Evolutionary conservation across 306 rosid species (phyloP), one percentile per base, ranked within the genome.

Genomic region (Cotoneaster glaucophyllus): DNA sequence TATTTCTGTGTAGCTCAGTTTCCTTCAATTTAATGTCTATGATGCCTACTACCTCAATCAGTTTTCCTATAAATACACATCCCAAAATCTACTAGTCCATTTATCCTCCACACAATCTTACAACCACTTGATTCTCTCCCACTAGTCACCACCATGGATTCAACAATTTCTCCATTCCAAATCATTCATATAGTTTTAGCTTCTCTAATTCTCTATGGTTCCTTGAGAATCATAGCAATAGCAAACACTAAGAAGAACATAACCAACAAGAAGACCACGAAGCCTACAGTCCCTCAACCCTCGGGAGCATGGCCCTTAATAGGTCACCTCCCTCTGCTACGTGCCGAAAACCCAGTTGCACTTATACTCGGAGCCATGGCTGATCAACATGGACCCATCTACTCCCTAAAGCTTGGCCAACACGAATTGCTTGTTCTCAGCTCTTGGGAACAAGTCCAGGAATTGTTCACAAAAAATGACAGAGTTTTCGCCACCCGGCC

Each of bases 301-400:
- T 71, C 80, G 1, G 77, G 79, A 15, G 59, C 73, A 1, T 64
- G 76, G 76, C 85, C 85, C 6, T 21, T 82, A 1, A 69, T 82
- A 2, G 85, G 85, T 4, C 82, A 82, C 74, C 85, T 82, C 58
- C 80, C 43, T 45, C 82, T 68, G 5, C 76, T 82, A 3, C 69
- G 77, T 1, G 58, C 50, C 1, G 43, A 34, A 39, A 18, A 14
- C 10, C 80, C 82, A 5, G 32, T 74, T 28, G 77, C 76, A 6
- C 25, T 25, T 53, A 74, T 29, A 37, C 80, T 82, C 11, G 85
- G 79, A 26, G 77, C 77, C 54, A 52, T 82, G 24, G 77, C 82
- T 1, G 85, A 82, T 28, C 29, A 74, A 45, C 13, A 29, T 39
- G 85, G 82, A 39, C 80, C 85, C 18, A 74, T 78, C 70, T 82